These are phyloP conservation scores for Eimeria tenella DNA, from an alignment of 169 alveolate genomes.

Conservation along the genomic window DNA sequence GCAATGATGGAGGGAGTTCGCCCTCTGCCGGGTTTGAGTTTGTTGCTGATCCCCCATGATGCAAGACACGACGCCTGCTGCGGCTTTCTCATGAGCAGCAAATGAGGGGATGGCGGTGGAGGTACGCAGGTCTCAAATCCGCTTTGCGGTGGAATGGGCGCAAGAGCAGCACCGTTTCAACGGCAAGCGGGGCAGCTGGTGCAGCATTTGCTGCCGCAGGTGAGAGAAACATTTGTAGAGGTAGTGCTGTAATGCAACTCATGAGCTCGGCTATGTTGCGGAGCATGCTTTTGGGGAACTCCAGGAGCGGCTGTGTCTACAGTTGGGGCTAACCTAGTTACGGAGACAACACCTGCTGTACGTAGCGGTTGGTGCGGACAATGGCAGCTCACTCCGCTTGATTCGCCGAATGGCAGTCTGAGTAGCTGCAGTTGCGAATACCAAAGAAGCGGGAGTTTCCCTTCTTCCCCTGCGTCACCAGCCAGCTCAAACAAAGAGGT, in stretches of 20 bases:
- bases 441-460: neutral
- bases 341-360: constrained; percentile 11
- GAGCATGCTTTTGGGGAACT: constrained; percentile 4
- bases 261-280: constrained; percentile 23
- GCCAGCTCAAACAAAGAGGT: neutral
- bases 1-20: constrained; percentile 50
- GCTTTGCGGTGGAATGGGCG: neutral
- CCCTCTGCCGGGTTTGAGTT: constrained; percentile 57
- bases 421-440: constrained; percentile 39
- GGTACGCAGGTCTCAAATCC: constrained; percentile 30
- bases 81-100: constrained; percentile 31
- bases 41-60: constrained; percentile 37
- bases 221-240: neutral
- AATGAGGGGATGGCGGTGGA: constrained; percentile 6
- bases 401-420: constrained; percentile 2
- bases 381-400: constrained; percentile 51
- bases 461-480: neutral
- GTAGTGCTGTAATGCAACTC: constrained; percentile 15
- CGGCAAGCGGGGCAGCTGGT: neutral
- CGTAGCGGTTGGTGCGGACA: constrained; percentile 52
- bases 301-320: neutral
- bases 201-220: constrained; percentile 45
- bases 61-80: constrained; percentile 27
- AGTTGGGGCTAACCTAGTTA: neutral
- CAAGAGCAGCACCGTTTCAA: neutral